Base-by-base conservation (phyloP, 768 basidiomycete genomes). In the Rhizopogon vesiculosus region DNA sequence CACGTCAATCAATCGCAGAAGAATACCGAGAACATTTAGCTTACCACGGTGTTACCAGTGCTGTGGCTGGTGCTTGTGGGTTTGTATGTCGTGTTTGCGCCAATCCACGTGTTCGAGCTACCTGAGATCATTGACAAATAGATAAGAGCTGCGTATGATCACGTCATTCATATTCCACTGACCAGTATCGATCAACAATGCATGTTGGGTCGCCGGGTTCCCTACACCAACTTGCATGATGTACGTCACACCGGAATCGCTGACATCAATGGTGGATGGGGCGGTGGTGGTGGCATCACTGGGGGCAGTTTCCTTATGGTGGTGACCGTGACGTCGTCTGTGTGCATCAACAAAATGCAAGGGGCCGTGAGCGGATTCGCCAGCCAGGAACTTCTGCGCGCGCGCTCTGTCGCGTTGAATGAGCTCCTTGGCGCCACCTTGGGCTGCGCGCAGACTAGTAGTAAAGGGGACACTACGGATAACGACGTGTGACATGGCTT, bases 221-320 rank as follows among this genome's bases (percentile, higher is more conserved):
- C 81, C 81, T 19, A 85, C 73, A 49, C 74, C 75, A 38, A 82
- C 75, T 19, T 72, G 62, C 57, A 76, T 69, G 13, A 76, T 78
- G 66, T 83, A 84, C 22, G 77, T 79, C n/a, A 83, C 78, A 54
- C 68, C 72, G 56, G 84, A 72, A 64, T 85, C 80, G 42, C 79
- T 84, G 45, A 50, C 81, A 58, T 82, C 77, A 56, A 84, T 75
- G 31, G 22, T 22, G 22, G 22, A 22, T 22, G 22, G 22, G 22
- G 22, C 22, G 22, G 22, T 22, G 22, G 22, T 22, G 22, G 22
- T 2, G 22, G 22, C 22, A 22, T 22, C 22, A 3, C 16, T 8
- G 5, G 16, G 39, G 13, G 18, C 33, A 2, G 42, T 42, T 19
- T 41, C 55, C 28, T 50, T 51, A 22, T 22, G 22, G n/a, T 51